Base-by-base conservation (phyloP, 441 rosid species). In the Jatropha multifida region DNA sequence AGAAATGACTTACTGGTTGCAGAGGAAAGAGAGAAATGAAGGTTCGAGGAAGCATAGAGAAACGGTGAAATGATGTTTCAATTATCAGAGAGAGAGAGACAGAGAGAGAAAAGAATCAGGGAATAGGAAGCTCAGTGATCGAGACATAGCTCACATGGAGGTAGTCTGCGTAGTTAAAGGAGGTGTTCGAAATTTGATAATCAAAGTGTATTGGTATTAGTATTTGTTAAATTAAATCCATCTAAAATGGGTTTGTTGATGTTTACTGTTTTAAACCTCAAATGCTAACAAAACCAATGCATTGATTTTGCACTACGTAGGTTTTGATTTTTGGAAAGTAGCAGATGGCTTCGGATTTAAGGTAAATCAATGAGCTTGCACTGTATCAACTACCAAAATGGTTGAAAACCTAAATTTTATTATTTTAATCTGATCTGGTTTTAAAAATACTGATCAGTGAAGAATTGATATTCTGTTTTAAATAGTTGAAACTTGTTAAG, bases 141-240 rank as follows among this genome's bases (percentile, higher is more conserved):
- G 79, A 88, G 90, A 81, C 86, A 80, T 58, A 20, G 75, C 83
- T 84, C 92, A 88, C 91, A 88, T 88, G 94, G 89, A 74, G 85
- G 44, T 81, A 79, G 79, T 68, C 48, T 55, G 84, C 84, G 69
- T 77, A 74, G 84, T 76, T 85, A 68, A 80, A 77, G 79, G 74
- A 69, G 66, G 58, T 62, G 68, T 72, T 68, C 23, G 79, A 65
- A 77, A 74, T 68, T 69, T 74, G 58, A 6, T 62, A 42, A 67
- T 37, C 62, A 37, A 63, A 15, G 56, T 62, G 69, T 20, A 17
- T 61, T 44, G 7, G 10, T 42, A 48, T 59, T 41, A 44, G 48
- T 44, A 72, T 62, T 68, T 77, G 38, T 75, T 71, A 74, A 75
- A 69, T 73, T 74, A 44, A 69, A 69, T 73, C 74, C 49, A 72